Percentiles rank a stretch among this genome's conserved stretches.
Conservation (phyloP, 129 eudicot genomes). For the Chrysanthemum seticuspe region DNA sequence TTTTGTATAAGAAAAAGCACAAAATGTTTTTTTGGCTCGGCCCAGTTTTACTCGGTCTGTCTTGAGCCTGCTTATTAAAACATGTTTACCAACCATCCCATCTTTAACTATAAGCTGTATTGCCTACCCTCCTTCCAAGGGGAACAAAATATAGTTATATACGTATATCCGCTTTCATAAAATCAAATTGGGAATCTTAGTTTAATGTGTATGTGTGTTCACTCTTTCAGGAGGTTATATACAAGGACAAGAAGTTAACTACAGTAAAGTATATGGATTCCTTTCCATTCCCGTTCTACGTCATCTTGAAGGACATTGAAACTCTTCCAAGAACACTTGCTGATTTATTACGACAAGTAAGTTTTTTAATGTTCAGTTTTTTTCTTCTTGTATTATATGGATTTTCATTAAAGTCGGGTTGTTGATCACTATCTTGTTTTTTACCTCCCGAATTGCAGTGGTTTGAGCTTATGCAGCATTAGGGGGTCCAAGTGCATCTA, state of each 20-base stretch:
- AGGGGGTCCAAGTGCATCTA: constrained; percentile 36
- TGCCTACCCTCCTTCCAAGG: too few relatives aligned
- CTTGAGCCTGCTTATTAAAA: too few relatives aligned
- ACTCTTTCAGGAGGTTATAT: constrained; percentile 56
- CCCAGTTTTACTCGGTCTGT: too few relatives aligned
- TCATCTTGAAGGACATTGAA: constrained; percentile 74
- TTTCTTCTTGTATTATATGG: background rate
- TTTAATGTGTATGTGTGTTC: constrained; percentile 2
- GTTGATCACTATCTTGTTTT: constrained; percentile 1
- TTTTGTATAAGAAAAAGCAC: too few relatives aligned
- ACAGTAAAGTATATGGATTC: constrained; percentile 61
- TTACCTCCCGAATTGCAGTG: constrained; percentile 48
- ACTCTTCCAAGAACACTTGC: constrained; percentile 94
- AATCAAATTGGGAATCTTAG: too few relatives aligned
- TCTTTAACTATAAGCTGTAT: too few relatives aligned
- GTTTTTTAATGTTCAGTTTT: background rate
- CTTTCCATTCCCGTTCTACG: constrained; percentile 90
- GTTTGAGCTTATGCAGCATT: constrained; percentile 88
- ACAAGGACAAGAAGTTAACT: constrained; percentile 35
- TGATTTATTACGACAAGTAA: constrained; percentile 92
- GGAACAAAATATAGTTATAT: too few relatives aligned
- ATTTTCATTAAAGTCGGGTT: background rate
- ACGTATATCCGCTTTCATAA: too few relatives aligned
- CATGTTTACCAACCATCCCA: too few relatives aligned
- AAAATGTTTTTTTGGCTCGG: too few relatives aligned